phyloP scores from a whole-genome alignment of 805 yeast species.

The Komagataella phaffii region DNA sequence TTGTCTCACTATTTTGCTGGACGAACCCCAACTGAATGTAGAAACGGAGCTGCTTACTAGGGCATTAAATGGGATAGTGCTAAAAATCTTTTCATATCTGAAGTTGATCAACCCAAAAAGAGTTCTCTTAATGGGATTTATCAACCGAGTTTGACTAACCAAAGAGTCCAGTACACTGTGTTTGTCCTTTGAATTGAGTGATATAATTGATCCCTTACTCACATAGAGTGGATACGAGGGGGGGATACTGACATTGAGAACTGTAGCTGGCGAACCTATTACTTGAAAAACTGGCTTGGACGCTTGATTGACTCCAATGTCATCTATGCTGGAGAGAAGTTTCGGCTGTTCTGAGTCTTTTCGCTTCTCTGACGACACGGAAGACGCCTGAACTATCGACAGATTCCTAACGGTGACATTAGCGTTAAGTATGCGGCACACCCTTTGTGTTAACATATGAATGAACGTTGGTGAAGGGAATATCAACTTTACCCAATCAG shows the following conservation, averaged over 20 bases:
- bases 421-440: neutral
- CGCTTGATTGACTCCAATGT: neutral
- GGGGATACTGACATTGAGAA: slow-evolving; percentile 14
- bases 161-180: slow-evolving; percentile 10
- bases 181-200: slow-evolving; percentile 21
- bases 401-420: neutral
- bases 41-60: slow-evolving; percentile 24
- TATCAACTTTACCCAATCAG: neutral
- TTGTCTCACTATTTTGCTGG: slow-evolving; percentile 7
- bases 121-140: slow-evolving; percentile 26
- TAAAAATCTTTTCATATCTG: slow-evolving; percentile 31
- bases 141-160: slow-evolving; percentile 16
- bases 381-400: neutral
- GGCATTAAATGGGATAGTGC: slow-evolving; percentile 31
- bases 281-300: neutral
- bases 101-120: slow-evolving; percentile 29
- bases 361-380: neutral
- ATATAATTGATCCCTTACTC: slow-evolving; percentile 33
- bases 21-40: neutral
- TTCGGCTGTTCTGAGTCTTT: neutral
- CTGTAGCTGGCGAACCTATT: neutral
- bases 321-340: neutral
- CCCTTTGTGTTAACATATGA: neutral
- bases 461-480: neutral
- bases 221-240: slow-evolving; percentile 44